These are phyloP conservation scores for Botrytis aclada DNA, from an alignment of 2,329 filamentous ascomycete genomes.

Conservation along the genomic window DNA sequence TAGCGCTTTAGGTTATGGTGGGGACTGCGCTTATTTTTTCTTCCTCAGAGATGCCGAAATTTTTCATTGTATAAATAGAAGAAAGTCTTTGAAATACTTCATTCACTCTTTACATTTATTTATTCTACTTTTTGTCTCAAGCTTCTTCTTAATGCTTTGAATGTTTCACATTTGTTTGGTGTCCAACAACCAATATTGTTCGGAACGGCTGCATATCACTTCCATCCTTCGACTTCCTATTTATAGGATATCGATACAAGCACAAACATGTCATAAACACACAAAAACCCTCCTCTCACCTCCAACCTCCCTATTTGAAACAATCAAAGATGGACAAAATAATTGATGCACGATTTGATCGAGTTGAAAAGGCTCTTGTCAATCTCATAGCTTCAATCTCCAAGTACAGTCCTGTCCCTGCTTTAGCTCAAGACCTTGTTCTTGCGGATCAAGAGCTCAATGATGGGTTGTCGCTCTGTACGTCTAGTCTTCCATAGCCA, in stretches of 20 bases:
- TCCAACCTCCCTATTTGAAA: neutral
- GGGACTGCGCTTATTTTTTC: neutral
- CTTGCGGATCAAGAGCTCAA: slow-evolving; percentile 67
- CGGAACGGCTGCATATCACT: neutral
- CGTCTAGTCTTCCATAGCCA: slow-evolving; percentile 19
- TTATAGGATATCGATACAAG: neutral
- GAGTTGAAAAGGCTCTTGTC: slow-evolving; percentile 63
- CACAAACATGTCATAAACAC: slow-evolving; percentile 5
- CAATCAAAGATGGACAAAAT: slow-evolving; percentile 54
- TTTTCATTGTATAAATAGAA: neutral
- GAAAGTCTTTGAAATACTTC: neutral
- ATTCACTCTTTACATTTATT: neutral
- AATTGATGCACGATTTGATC: slow-evolving; percentile 61
- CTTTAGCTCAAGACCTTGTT: slow-evolving; percentile 66
- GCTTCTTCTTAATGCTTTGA: neutral
- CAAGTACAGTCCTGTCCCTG: slow-evolving; percentile 73
- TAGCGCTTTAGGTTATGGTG: neutral
- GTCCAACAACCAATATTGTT: neutral
- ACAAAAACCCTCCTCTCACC: neutral
- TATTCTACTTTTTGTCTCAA: neutral
- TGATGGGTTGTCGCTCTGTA: slow-evolving; percentile 64
- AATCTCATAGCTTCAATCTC: slow-evolving; percentile 75
- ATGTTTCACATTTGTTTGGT: neutral
- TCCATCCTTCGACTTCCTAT: neutral
- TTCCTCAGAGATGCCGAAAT: neutral